Conservation (phyloP, 129 eudicot genomes). For the Tagetes patula region DNA sequence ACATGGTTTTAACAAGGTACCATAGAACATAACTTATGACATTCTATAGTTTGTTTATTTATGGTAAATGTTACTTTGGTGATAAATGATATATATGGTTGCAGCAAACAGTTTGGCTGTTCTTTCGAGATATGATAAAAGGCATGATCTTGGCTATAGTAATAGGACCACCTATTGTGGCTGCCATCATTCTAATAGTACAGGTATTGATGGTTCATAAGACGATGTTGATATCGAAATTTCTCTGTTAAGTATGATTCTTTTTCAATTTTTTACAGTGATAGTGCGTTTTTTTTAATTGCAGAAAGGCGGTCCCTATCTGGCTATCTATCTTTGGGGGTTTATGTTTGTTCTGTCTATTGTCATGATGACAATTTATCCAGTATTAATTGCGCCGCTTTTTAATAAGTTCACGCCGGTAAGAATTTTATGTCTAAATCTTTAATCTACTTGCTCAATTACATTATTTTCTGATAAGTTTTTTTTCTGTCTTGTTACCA, state of each 20-base stretch:
- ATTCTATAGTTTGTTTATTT: slow-evolving; percentile 10
- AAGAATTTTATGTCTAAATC: slow-evolving; percentile 22
- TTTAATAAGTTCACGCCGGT: slow-evolving; percentile 98
- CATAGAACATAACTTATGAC: slow-evolving; percentile 1
- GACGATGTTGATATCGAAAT: slow-evolving; percentile 7
- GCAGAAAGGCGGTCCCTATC: slow-evolving; percentile 99
- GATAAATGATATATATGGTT: slow-evolving; percentile 23
- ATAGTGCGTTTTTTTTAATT: slow-evolving; percentile 18
- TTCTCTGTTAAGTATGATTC: neutral
- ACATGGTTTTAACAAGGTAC: slow-evolving; percentile 96
- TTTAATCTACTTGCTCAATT: neutral
- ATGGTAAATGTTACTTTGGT: slow-evolving; percentile 9
- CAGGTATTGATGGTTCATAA: slow-evolving; percentile 51
- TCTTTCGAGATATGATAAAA: slow-evolving; percentile 83
- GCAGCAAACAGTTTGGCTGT: slow-evolving; percentile 94
- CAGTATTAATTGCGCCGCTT: slow-evolving; percentile 86
- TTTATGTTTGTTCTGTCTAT: slow-evolving; percentile 88
- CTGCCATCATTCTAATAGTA: slow-evolving; percentile 83
- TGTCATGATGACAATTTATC: slow-evolving; percentile 94
- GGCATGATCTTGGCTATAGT: slow-evolving; percentile 58
- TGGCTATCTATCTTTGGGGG: slow-evolving; percentile 97
- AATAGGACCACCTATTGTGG: slow-evolving; percentile 91
- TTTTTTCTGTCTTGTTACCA: slow-evolving; percentile 20
- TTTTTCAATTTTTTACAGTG: slow-evolving; percentile 1
- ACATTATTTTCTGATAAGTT: slow-evolving; percentile 7